Evolutionary conservation across 2,329 filamentous ascomycete species (phyloP).

Genomic region (Cladophialophora psammophila): DNA sequence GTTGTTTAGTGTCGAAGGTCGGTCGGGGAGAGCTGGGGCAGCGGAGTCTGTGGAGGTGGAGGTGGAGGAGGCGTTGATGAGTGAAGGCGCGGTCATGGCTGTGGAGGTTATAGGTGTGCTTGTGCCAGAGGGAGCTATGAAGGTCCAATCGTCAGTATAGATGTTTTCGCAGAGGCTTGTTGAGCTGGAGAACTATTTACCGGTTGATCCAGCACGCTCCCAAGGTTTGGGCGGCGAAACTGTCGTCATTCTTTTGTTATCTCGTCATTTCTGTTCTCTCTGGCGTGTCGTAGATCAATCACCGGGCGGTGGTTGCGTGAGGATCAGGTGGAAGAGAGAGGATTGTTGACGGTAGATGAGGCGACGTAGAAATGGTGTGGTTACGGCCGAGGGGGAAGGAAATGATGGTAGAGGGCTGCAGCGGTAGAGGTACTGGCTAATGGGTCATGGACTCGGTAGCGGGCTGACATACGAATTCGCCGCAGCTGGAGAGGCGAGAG

Average conservation of each 20-base stretch:
- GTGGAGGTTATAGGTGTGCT: constrained; percentile 43
- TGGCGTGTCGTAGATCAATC: neutral
- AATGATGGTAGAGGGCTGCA: neutral
- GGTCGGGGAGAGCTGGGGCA: constrained; percentile 77
- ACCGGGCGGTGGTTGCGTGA: neutral
- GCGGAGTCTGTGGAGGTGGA: constrained; percentile 51
- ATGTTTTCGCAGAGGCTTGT: neutral
- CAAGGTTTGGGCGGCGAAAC: constrained; percentile 94
- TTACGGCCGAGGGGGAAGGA: constrained; percentile 17
- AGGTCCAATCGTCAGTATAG: constrained; percentile 26
- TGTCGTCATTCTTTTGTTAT: constrained; percentile 58
- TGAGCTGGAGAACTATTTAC: constrained; percentile 48
- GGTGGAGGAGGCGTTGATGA: constrained; percentile 38
- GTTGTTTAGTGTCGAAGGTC: constrained; percentile 77
- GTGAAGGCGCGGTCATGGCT: constrained; percentile 47
- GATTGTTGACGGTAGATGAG: constrained; percentile 1
- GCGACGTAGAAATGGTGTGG: neutral
- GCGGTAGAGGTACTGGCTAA: neutral
- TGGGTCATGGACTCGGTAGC: no score
- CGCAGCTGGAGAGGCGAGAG: constrained; percentile 4
- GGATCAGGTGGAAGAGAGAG: neutral
- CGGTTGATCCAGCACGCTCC: constrained; percentile 75
- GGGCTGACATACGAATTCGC: constrained; percentile 21
- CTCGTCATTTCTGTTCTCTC: constrained; percentile 24
- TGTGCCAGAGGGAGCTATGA: constrained; percentile 32